Evolutionary conservation across 192 early-diverging fungal genomes (phyloP), one percentile per base, ranked within the genome.

Genomic region (Coemansia sp.): DNA sequence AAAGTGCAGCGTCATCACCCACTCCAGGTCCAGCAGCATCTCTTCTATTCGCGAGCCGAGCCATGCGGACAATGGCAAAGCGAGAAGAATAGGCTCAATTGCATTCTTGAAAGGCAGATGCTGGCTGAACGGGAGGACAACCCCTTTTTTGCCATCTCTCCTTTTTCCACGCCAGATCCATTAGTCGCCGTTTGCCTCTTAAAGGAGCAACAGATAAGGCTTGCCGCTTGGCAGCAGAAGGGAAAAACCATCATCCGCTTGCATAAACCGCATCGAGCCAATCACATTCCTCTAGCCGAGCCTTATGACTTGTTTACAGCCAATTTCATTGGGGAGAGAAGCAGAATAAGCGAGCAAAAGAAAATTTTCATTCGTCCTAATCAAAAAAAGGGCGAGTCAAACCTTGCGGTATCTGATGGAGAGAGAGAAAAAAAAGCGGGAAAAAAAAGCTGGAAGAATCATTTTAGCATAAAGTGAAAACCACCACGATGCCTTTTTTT

Each of bases 211-310:
- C 39, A 42, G 39, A 42, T 42, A 42, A 42, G 39, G n/a, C n/a
- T n/a, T n/a, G n/a, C n/a, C n/a, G n/a, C n/a, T n/a, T n/a, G n/a
- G 8, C 8, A 42, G 11, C 11, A 10, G 39, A n/a, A n/a, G 11
- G 39, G 39, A 16, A 42, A 42, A 42, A 42, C 39, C 39, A 42
- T 42, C 39, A 42, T 42, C 39, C 39, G 39, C 39, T 42, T 42
- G 39, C 39, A 42, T 42, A 42, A 42, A 16, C 14, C 39, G 5
- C 39, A 42, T 2, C 2, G 11, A 42, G 39, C 39, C 39, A 42
- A 42, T 42, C 39, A 42, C 1, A 42, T 42, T 2, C 11, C 5
- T 42, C 13, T 42, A 42, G 8, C 11, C 13, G 14, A 14, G 39
- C 39, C 39, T 42, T 42, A 42, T 42, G 39, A 42, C 30, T 32